Conservation (phyloP, 345 rosid genomes). For the Corymbia maculata region DNA sequence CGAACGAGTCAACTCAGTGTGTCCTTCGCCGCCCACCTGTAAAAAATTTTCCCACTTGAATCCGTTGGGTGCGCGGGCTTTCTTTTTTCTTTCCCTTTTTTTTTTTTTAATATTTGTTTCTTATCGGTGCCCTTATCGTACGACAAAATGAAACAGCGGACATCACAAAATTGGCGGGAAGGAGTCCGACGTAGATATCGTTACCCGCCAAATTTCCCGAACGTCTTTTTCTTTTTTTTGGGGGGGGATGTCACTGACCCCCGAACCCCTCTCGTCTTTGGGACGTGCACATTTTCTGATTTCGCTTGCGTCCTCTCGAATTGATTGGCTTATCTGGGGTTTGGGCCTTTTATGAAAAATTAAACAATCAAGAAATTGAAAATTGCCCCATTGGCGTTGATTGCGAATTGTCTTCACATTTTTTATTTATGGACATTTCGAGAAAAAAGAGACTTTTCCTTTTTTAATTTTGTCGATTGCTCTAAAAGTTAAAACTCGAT, state of each 20-base stretch:
- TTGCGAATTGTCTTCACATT: too few relatives aligned
- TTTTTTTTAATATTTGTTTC: neutral
- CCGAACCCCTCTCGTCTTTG: neutral
- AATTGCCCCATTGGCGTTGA: neutral
- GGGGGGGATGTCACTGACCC: neutral
- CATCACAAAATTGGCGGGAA: neutral
- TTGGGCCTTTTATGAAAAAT: neutral
- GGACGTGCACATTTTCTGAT: neutral
- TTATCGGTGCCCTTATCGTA: neutral
- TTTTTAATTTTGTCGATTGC: neutral
- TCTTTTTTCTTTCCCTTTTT: neutral
- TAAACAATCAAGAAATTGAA: neutral
- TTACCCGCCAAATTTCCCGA: neutral
- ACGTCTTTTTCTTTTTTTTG: neutral
- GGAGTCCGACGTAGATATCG: neutral
- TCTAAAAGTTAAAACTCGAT: fast-evolving
- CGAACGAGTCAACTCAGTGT: neutral
- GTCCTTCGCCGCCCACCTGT: neutral
- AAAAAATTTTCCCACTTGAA: neutral
- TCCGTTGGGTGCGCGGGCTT: neutral
- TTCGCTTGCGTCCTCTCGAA: neutral
- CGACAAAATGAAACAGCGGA: neutral
- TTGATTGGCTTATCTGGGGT: neutral
- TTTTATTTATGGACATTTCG: neutral
- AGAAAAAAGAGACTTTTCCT: neutral